phyloP scores from a whole-genome alignment of 108 stramenopile genomes.

The Seminavis robusta region DNA sequence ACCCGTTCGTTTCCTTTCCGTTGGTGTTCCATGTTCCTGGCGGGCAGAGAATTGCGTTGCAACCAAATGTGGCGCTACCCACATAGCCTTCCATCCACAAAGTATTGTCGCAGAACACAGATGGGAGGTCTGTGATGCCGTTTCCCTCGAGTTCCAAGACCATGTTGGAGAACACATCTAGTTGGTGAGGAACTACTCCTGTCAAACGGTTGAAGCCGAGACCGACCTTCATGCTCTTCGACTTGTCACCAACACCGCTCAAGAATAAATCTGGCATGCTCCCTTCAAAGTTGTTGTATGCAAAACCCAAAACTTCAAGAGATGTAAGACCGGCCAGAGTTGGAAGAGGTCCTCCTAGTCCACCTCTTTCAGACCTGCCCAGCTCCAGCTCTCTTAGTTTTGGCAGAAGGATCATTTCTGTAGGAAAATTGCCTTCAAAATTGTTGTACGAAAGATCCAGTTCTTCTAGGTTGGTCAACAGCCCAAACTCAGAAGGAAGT shows the following conservation, averaged over 20 bases:
- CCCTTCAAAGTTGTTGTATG: conserved; percentile 23
- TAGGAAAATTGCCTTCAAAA: conserved; percentile 18
- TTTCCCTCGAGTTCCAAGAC: conserved; percentile 19
- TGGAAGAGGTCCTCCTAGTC: not conserved
- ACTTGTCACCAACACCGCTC: conserved; percentile 14
- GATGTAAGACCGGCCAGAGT: conserved; percentile 1
- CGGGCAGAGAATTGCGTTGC: conserved; percentile 58
- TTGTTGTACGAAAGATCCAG: conserved; percentile 17
- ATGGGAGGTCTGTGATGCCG: conserved; percentile 16
- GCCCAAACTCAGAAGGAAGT: too few species aligned
- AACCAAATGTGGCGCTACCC: conserved; percentile 25
- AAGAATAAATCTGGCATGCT: conserved; percentile 27
- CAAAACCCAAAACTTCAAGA: conserved; percentile 18
- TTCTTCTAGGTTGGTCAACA: not conserved
- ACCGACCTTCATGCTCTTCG: conserved; percentile 2
- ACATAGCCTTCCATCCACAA: conserved; percentile 64
- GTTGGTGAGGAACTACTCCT: not conserved
- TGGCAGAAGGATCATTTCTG: not conserved
- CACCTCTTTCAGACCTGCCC: too few species aligned
- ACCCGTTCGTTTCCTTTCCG: conserved; percentile 24
- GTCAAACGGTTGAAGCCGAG: conserved; percentile 11
- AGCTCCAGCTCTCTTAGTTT: not conserved
- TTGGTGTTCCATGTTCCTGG: conserved; percentile 28
- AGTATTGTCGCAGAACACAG: conserved; percentile 18
- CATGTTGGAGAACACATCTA: not conserved